Evolutionary conservation across 345 rosid genomes (phyloP).

Genomic region (Gossypium arboreum): DNA sequence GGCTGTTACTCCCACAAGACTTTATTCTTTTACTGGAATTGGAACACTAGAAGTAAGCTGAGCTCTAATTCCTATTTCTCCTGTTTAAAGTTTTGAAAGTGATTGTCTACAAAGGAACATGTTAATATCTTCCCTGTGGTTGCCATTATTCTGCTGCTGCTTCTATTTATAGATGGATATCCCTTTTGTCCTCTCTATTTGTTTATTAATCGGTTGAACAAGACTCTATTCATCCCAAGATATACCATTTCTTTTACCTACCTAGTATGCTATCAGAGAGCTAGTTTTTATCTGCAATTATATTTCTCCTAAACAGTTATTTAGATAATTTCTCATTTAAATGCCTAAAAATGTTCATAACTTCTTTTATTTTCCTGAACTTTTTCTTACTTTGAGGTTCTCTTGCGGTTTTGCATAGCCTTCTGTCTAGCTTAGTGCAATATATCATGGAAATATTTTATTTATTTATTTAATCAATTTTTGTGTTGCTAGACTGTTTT

Average conservation of each 20-base stretch:
- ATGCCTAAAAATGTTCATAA: neutral
- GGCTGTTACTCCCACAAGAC: conserved; percentile 98
- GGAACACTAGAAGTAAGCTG: conserved; percentile 81
- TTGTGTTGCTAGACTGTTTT: conserved; percentile 65
- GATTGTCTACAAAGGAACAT: neutral
- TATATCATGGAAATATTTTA: neutral
- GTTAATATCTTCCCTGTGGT: neutral
- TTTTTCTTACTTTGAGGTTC: conserved; percentile 9
- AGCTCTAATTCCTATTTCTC: conserved; percentile 9
- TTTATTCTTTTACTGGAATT: conserved; percentile 93
- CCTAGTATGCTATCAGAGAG: neutral
- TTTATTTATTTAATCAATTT: neutral
- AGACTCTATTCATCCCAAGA: neutral
- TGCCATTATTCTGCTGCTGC: neutral
- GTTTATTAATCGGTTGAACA: neutral
- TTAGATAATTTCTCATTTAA: conserved; percentile 9
- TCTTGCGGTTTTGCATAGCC: conserved; percentile 5
- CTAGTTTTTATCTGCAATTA: neutral
- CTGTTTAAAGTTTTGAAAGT: conserved; percentile 6
- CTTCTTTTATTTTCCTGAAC: conserved; percentile 2
- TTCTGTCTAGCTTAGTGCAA: neutral
- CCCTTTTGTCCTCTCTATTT: neutral
- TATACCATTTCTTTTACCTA: neutral
- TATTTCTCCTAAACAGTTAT: neutral
- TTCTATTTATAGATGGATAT: neutral